phyloP scores from a whole-genome alignment of 306 rosid species.

The Quercus cerris region DNA sequence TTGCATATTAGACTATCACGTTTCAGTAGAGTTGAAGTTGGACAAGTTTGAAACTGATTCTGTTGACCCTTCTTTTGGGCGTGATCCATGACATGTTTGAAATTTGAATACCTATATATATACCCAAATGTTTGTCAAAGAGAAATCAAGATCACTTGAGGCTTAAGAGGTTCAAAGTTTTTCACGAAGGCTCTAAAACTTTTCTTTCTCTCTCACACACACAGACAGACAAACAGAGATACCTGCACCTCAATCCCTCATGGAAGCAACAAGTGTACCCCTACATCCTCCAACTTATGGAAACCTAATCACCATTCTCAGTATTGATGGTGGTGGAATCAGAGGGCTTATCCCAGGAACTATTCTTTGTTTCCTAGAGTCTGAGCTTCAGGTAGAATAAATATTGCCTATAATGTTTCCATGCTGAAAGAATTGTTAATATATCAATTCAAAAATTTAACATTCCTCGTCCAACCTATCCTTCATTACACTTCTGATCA shows the following conservation, averaged over 20 bases:
- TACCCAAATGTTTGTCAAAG: not conserved
- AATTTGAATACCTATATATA: not conserved
- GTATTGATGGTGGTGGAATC: conserved; percentile 71
- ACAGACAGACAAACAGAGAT: no score
- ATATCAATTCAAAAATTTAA: no score
- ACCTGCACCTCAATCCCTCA: not conserved
- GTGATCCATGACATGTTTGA: no score
- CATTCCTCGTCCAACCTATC: no score
- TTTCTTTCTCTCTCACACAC: not conserved
- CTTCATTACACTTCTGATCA: no score
- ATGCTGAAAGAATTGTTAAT: not conserved
- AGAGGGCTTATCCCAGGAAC: conserved; percentile 65
- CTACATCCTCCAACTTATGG: conserved; percentile 62
- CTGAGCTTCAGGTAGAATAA: conserved; percentile 58
- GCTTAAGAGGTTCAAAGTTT: not conserved
- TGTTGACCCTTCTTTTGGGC: no score
- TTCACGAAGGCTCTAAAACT: not conserved
- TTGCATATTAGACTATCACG: no score
- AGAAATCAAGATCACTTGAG: not conserved
- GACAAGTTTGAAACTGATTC: no score
- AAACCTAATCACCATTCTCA: conserved; percentile 54
- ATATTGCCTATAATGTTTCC: not conserved
- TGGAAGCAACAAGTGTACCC: not conserved
- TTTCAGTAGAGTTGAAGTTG: no score
- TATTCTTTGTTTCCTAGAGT: conserved; percentile 55